A percentile compares a stretch with the other conserved stretches of the same genome.
Evolutionary conservation across 139 green algal species (phyloP).

Genomic region (Gonium pectorale): DNA sequence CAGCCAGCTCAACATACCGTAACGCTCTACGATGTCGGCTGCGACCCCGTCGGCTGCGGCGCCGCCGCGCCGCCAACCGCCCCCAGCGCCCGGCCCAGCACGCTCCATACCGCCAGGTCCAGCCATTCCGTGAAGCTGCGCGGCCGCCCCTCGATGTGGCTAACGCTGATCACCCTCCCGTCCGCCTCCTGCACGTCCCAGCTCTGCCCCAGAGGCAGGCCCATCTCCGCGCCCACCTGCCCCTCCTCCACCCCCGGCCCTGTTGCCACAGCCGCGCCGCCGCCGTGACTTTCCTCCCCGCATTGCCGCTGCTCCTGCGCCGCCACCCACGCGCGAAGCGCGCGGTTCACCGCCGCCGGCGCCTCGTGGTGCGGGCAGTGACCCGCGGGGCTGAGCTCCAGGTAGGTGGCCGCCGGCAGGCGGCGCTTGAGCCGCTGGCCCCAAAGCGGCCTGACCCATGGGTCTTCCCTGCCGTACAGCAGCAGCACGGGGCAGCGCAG

Average conservation of each 20-base stretch:
- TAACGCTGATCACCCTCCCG: constrained; percentile 41
- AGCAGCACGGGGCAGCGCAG: constrained; percentile 45
- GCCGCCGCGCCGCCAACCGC: not conserved
- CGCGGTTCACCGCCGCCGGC: constrained; percentile 51
- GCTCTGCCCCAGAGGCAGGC: not conserved
- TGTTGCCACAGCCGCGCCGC: not conserved
- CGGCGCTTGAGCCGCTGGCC: constrained; percentile 48
- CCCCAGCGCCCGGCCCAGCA: constrained; percentile 16
- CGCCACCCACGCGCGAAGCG: constrained; percentile 20
- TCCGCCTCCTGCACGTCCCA: constrained; percentile 36
- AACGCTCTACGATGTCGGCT: not conserved
- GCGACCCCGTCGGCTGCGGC: not conserved
- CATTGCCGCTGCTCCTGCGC: not conserved
- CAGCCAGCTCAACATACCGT: not conserved
- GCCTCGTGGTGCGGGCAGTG: constrained; percentile 80
- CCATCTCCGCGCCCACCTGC: not conserved
- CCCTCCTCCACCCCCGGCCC: not conserved
- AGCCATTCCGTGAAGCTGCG: constrained; percentile 47
- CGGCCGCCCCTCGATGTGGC: constrained; percentile 46
- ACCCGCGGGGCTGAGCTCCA: constrained; percentile 67
- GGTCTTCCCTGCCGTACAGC: constrained; percentile 67
- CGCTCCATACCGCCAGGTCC: constrained; percentile 33
- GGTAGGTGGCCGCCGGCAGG: constrained; percentile 53
- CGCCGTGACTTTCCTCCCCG: not conserved
- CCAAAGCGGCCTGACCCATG: constrained; percentile 80